Base-by-base conservation (phyloP, 1,284 basidiomycete species). In the Rhodofomes roseus region DNA sequence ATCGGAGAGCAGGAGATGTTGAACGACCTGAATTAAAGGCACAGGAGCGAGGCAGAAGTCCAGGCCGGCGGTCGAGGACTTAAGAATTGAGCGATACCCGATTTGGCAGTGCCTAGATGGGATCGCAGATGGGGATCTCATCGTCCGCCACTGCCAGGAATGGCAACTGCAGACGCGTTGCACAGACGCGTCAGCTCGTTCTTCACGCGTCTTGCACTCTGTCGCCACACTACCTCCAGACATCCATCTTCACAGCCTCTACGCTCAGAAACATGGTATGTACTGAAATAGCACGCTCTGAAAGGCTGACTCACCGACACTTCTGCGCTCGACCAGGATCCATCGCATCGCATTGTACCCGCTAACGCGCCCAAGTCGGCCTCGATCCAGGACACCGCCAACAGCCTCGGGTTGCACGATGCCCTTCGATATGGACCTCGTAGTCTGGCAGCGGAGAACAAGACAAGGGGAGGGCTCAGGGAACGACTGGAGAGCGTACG, bases 361-460 rank as follows among this genome's bases (percentile, higher is more conserved):
- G 72, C 80, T 4, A 67, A 70, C 57, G 70, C 76, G 39, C 68
- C 80, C 52, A 86, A 89, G 73, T 74, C 80, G n/a, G 87, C 88
- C 8, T 84, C 90, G 7, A 73, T 90, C 61, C 76, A 82, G 60
- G 80, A 86, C 70, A 93, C 87, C 2, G 80, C 85, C 55, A 89
- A 87, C 74, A 80, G 79, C 62, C 76, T 89, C 57, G 92, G 92
- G 44, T 77, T 93, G 6, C 93, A 94, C 72, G 91, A 95, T 70
- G 85, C 89, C 4, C 79, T 95, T 55, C 79, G 81, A 37, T 85
- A 92, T 73, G 93, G 93, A 2, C 85, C 86, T 20, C 82, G 90
- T 60, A 91, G 78, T 67, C 79, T 95, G 62, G 87, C 87, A 0
- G 80, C 85, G 34, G 90, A 94, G 68, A 77, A 86, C 11, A 82